A percentile compares a stretch with the other conserved stretches of the same genome.
Evolutionary conservation across 768 basidiomycete genomes (phyloP).

Genomic region (Ramaria rubella): DNA sequence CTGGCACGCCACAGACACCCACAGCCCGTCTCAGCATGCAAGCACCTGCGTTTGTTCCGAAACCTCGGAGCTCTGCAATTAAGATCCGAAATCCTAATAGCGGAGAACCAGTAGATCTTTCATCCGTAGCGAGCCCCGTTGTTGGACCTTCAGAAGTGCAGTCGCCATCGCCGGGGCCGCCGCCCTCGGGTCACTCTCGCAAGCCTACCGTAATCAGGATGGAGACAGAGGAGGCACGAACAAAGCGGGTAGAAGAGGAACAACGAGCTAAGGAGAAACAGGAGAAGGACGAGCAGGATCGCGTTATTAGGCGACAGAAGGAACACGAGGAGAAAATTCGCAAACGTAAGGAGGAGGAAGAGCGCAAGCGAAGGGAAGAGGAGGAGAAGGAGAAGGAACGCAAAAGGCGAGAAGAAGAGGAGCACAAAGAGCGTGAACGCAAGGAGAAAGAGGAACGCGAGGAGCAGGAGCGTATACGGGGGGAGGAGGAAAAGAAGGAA

Average conservation of each 20-base stretch:
- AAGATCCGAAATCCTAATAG: constrained; percentile 50
- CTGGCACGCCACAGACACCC: constrained; percentile 57
- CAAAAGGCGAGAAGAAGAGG: constrained; percentile 22
- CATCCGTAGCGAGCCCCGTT: constrained; percentile 43
- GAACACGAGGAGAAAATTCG: constrained; percentile 14
- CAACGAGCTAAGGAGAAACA: constrained; percentile 6
- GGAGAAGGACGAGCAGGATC: constrained; percentile 11
- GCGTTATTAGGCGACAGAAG: constrained; percentile 23
- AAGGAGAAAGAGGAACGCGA: constrained; percentile 15
- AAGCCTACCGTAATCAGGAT: constrained; percentile 42
- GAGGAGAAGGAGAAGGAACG: constrained; percentile 29
- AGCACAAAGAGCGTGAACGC: constrained; percentile 11
- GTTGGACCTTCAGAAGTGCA: constrained; percentile 31
- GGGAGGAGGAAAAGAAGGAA: constrained; percentile 31
- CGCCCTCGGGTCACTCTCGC: constrained; percentile 20
- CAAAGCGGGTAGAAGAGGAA: constrained; percentile 39
- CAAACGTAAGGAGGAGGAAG: constrained; percentile 16
- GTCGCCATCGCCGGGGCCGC: constrained; percentile 33
- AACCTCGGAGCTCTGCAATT: constrained; percentile 37
- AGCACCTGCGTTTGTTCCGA: constrained; percentile 63
- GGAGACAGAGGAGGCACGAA: constrained; percentile 55
- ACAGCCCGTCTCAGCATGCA: constrained; percentile 49
- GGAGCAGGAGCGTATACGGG: constrained; percentile 25
- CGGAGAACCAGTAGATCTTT: constrained; percentile 61
- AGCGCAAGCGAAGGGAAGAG: constrained; percentile 23